Evolutionary conservation across 345 rosid species (phyloP).

Genomic region (Aquilaria sinensis): DNA sequence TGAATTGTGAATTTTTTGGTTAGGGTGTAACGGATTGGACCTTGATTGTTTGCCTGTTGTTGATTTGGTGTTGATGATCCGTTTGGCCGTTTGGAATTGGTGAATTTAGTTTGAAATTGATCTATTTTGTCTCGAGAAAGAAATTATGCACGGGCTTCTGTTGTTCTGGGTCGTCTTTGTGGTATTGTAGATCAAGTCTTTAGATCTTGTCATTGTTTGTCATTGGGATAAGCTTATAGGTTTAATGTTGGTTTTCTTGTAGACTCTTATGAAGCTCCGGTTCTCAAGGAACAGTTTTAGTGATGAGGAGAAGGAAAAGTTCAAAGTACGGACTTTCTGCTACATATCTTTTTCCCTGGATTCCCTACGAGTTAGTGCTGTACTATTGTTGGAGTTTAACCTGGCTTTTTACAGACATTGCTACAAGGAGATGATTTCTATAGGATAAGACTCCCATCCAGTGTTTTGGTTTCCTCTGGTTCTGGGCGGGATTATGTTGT

Average conservation of each 20-base stretch:
- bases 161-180: neutral
- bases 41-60: neutral
- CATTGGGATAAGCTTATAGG: neutral
- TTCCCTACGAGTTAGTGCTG: neutral
- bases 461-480: slow-evolving; percentile 70
- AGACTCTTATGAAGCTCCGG: slow-evolving; percentile 91
- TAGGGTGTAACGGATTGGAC: neutral
- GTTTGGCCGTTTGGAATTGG: too few species aligned
- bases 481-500: slow-evolving; percentile 66
- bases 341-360: neutral
- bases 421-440: slow-evolving; percentile 77
- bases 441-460: slow-evolving; percentile 84
- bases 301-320: slow-evolving; percentile 59
- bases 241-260: slow-evolving; percentile 10
- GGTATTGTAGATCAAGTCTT: too few species aligned
- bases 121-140: neutral
- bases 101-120: too few species aligned
- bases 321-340: slow-evolving; percentile 38
- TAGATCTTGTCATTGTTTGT: neutral
- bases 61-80: neutral
- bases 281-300: slow-evolving; percentile 66
- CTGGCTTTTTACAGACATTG: slow-evolving; percentile 47
- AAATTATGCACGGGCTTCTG: neutral
- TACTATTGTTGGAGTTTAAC: slow-evolving; percentile 10
- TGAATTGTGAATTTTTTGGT: neutral